Evolutionary conservation across 2,329 filamentous ascomycete genomes (phyloP).

Genomic region (Fonsecaea pedrosoi): DNA sequence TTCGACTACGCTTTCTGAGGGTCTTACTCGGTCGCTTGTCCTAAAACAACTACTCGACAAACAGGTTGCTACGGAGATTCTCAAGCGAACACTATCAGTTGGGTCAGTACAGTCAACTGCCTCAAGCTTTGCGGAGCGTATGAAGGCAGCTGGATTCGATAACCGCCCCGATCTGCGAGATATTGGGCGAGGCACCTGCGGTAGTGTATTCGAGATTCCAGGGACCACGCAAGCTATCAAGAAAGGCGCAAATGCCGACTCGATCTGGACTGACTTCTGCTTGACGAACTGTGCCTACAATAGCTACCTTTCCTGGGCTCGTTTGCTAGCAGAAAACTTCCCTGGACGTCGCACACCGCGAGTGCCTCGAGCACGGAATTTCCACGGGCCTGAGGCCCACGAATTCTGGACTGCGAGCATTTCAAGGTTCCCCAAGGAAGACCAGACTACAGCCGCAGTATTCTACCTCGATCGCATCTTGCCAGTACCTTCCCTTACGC

Average conservation of each 20-base stretch:
- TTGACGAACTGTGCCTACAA: constrained; percentile 27
- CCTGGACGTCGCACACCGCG: constrained; percentile 19
- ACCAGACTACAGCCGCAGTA: constrained; percentile 18
- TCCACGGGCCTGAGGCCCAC: constrained; percentile 15
- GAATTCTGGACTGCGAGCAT: constrained; percentile 18
- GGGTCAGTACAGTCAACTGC: neutral
- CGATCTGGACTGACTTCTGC: constrained; percentile 31
- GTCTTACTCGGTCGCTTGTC: no score
- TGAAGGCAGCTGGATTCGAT: neutral
- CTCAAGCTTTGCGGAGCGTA: neutral
- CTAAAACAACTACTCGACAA: constrained; percentile 1
- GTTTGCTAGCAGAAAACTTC: constrained; percentile 15
- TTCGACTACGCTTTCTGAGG: neutral
- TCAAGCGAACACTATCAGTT: constrained; percentile 15
- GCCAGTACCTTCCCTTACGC: constrained; percentile 17
- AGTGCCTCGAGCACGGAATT: constrained; percentile 16
- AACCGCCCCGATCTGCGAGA: constrained; percentile 12
- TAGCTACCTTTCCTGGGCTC: constrained; percentile 14
- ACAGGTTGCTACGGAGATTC: constrained; percentile 15
- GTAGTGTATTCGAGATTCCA: constrained; percentile 30
- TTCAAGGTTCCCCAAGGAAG: constrained; percentile 17
- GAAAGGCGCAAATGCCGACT: constrained; percentile 11
- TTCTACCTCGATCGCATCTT: constrained; percentile 28
- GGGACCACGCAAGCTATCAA: constrained; percentile 22
- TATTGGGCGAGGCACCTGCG: constrained; percentile 31